Evolutionary conservation across 192 early-diverging fungal species (phyloP), one percentile per base, ranked within the genome.

Genomic region (Coemansia sp.): DNA sequence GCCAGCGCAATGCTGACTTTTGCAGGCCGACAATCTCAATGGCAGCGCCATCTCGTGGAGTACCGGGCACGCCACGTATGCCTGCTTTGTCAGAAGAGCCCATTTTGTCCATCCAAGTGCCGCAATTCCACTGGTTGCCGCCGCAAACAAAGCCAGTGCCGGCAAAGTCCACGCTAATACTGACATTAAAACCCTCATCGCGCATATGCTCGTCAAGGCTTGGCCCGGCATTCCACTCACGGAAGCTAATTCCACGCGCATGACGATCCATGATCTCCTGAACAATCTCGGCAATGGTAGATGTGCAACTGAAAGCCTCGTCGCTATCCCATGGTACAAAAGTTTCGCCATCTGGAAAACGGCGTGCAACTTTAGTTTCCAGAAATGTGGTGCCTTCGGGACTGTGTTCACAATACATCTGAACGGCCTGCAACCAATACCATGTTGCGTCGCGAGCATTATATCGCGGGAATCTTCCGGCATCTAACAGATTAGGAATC

Each of bases 21-120:
- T 91, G 72, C 60, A 99, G 68, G 17, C 96, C 96, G 36, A 91
- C 87, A 72, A 99, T 94, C 81, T 99, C 96, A 17, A 97, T 84
- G 21, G 86, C 86, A 0, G 92, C 90, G 24, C 97, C 96, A 70
- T 99, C 93, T 33, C 96, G 88, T 55, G 96, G 94, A 2, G 94
- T 99, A 0, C 90, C 94, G 1, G 96, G 97, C 23, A 90, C 68
- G 2, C 97, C 97, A 29, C 90, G 89, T 36, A 87, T 98, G 6
- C 91, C 89, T n/a, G 97, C 96, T 80, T 93, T 95, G 39, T 87
- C 90, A 27, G 90, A 94, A 76, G 97, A 95, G 17, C 93, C 92
- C 92, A 93, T 94, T 77, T 97, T 99, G 81, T 98, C 97, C 95
- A 98, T 98, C 97, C 96, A 99, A 0, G 95, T 98, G 25, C 97